These are phyloP conservation scores for Betula pendula DNA, from an alignment of 306 rosid genomes.

Conservation along the genomic window DNA sequence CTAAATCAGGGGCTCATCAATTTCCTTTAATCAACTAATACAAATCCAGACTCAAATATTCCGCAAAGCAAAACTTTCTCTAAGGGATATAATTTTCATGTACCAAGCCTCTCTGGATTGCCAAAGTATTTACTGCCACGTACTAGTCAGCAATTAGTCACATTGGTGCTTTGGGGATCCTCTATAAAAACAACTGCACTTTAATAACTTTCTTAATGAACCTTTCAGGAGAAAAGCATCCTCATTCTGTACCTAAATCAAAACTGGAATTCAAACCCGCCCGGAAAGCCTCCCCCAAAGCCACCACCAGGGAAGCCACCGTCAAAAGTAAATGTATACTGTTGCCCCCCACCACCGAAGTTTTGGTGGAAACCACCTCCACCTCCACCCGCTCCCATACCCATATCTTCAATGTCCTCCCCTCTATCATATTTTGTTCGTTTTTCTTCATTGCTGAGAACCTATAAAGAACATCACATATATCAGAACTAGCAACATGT, in stretches of 20 bases:
- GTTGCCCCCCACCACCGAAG: constrained; percentile 82
- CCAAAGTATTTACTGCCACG: constrained; percentile 39
- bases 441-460: constrained; percentile 88
- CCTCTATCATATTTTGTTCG: constrained; percentile 90
- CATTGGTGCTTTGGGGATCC: constrained; percentile 31
- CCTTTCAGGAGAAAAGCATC: constrained; percentile 4
- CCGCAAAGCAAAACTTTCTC: constrained; percentile 30
- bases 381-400: constrained; percentile 56
- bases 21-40: constrained; percentile 32
- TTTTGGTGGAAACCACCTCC: constrained; percentile 60
- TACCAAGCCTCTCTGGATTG: constrained; percentile 38
- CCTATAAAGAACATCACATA: constrained; percentile 44
- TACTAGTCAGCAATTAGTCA: constrained; percentile 51
- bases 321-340: constrained; percentile 64
- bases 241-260: constrained; percentile 30
- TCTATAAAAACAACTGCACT: constrained; percentile 13
- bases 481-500: constrained; percentile 14
- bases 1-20: constrained; percentile 27
- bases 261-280: constrained; percentile 74
- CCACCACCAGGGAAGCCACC: constrained; percentile 67
- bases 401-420: constrained; percentile 91
- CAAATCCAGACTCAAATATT: constrained; percentile 22
- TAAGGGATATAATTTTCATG: constrained; percentile 29
- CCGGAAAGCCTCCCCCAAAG: constrained; percentile 61
- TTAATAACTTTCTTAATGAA: constrained; percentile 7